Base-by-base conservation (phyloP, 345 rosid species). In the Salix arbutifolia region DNA sequence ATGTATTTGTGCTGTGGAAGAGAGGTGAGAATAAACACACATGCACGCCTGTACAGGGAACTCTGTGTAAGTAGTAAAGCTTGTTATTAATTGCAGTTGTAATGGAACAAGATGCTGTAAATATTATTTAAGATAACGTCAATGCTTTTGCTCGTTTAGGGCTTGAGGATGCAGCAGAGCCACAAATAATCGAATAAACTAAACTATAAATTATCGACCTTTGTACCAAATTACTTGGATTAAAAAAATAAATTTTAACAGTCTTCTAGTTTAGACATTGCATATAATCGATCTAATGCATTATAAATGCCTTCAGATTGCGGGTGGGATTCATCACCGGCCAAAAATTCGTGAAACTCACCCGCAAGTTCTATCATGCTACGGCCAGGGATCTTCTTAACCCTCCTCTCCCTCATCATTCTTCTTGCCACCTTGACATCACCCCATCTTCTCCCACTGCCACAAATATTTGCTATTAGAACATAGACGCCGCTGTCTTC, bases 331-430 rank as follows among this genome's bases (percentile, higher is more conserved):
- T 68, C 78, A 72, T 86, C 85, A 19, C 78, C 83, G 33, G 84
- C 86, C 66, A 79, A 72, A 71, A 81, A 86, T 62, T 81, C 84
- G 66, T 81, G 85, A 67, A 83, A 77, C 78, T 79, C 35, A 14
- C 86, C 82, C 18, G 77, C 82, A 48, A 81, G 67, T 73, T 86
- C 84, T 40, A 83, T 77, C 77, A 77, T 72, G 85, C 86, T 86
- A 73, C 69, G 83, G 14, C 88, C 88, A 25, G 88, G 86, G 33
- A 69, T 52, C 81, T 86, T 86, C 62, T 78, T 81, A 68, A 83
- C 80, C 48, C 71, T 64, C 44, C 75, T 83, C 62, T 81, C 84
- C 77, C 83, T 83, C 88, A 83, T 86, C 76, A 70, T 61, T 23
- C 78, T 79, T 62, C 85, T 74, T 21, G 75, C 71, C 73, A 70